Percentiles rank a stretch among this genome's conserved stretches.
Conservation (phyloP, 129 eudicot species). For the Dittrichia graveolens region DNA sequence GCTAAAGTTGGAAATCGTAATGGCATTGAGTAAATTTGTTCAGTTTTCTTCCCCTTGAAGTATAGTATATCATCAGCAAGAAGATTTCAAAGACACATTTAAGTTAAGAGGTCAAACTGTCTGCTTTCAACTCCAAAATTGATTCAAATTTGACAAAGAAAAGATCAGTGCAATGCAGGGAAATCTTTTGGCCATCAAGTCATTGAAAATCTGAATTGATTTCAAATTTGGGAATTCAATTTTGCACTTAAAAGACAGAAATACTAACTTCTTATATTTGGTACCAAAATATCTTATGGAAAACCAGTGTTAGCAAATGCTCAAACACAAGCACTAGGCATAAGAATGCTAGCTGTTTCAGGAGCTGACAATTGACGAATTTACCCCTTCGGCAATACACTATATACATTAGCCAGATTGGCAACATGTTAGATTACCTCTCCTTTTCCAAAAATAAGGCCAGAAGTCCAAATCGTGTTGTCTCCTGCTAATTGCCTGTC, state of each 20-base stretch:
- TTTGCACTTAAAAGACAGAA: background rate
- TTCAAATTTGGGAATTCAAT: background rate
- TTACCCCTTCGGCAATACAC: slow-evolving; percentile 12
- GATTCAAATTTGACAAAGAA: background rate
- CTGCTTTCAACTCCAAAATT: slow-evolving; percentile 1
- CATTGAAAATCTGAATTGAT: background rate
- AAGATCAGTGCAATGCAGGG: background rate
- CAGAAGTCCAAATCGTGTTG: slow-evolving; percentile 80
- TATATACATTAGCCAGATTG: background rate
- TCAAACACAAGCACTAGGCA: background rate
- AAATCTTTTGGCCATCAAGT: background rate
- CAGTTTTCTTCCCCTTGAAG: background rate
- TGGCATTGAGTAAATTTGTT: background rate
- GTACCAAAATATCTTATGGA: slow-evolving; percentile 12
- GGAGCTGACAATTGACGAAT: slow-evolving; percentile 13
- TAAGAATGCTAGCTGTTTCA: background rate
- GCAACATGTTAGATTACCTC: slow-evolving; percentile 49
- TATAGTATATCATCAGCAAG: background rate
- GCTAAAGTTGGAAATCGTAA: slow-evolving; percentile 6
- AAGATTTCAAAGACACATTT: background rate
- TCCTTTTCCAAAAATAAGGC: slow-evolving; percentile 73
- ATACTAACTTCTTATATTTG: background rate
- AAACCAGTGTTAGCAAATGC: background rate
- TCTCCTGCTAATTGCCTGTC: slow-evolving; percentile 61
- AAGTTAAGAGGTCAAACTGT: background rate